These are phyloP conservation scores for Trametes elegans DNA, from an alignment of 768 basidiomycete species.

Conservation along the genomic window DNA sequence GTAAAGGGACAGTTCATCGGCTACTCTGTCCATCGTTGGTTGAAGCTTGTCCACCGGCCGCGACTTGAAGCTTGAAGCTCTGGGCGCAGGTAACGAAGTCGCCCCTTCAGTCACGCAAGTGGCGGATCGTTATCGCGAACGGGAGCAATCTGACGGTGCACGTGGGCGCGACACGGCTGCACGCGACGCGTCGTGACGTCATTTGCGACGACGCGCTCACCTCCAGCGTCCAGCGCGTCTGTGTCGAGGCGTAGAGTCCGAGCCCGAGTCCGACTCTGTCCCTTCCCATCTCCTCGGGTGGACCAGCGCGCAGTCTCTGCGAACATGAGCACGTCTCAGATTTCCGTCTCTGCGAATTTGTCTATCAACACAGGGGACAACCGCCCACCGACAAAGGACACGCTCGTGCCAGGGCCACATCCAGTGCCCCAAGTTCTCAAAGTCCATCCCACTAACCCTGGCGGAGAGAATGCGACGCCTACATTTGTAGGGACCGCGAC, in stretches of 20 bases:
- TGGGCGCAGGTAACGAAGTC: no score
- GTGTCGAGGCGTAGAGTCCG: no score
- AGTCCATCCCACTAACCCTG: slow-evolving; percentile 1
- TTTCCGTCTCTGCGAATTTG: background rate
- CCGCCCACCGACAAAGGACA: background rate
- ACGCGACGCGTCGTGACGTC: slow-evolving; percentile 10
- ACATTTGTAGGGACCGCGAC: slow-evolving; percentile 26
- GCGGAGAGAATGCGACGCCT: slow-evolving; percentile 1
- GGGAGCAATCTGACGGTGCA: background rate
- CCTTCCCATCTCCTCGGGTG: no score
- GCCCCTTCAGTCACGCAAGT: background rate
- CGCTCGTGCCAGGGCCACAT: background rate
- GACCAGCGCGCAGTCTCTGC: background rate
- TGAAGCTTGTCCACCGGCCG: no score
- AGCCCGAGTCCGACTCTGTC: no score
- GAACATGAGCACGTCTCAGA: background rate
- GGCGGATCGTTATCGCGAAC: slow-evolving; percentile 9
- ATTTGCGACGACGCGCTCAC: background rate
- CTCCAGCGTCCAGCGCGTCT: background rate
- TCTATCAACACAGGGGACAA: background rate
- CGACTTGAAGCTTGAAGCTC: no score
- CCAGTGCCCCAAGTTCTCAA: slow-evolving; percentile 1
- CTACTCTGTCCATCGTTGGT: slow-evolving; percentile 39
- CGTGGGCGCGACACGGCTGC: slow-evolving; percentile 14
- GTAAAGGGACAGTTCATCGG: slow-evolving; percentile 37